phyloP scores from a whole-genome alignment of 139 green algal species.

The Chlamydomonas sphaeroides region DNA sequence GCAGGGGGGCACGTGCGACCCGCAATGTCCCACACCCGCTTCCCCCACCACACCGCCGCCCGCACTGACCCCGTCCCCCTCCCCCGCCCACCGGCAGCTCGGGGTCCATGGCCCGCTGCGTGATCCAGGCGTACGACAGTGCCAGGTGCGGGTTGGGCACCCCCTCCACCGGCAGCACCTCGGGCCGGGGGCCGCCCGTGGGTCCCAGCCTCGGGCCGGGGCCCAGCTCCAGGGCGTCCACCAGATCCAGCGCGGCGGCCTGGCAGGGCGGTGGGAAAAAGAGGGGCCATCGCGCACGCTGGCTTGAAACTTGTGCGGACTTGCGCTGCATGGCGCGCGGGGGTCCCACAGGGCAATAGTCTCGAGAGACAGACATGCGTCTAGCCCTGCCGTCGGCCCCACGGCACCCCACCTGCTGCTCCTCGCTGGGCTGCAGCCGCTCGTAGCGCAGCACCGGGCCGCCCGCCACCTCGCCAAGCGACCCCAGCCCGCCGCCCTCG shows the following conservation, averaged over 20 bases:
- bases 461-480: background rate
- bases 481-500: background rate
- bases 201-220: too few relatives aligned
- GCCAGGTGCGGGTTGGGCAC: constrained; percentile 15
- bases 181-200: background rate
- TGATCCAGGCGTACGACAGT: background rate
- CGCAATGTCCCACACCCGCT: too few relatives aligned
- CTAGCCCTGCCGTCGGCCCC: too few relatives aligned
- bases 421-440: constrained; percentile 11
- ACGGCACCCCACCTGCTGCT: constrained; percentile 9
- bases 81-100: background rate
- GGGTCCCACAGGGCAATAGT: too few relatives aligned
- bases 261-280: background rate
- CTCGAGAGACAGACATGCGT: too few relatives aligned
- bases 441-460: constrained; percentile 7
- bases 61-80: background rate
- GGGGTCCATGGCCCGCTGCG: background rate
- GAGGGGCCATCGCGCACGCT: too few relatives aligned
- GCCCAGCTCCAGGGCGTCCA: constrained; percentile 5
- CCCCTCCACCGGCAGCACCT: background rate
- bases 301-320: too few relatives aligned
- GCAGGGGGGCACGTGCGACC: too few relatives aligned
- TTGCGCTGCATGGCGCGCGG: too few relatives aligned
- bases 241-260: background rate
- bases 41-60: too few relatives aligned